Evolutionary conservation across 192 early-diverging fungal genomes (phyloP), one percentile per base, ranked within the genome.

Genomic region (Obelidium mucronatum): DNA sequence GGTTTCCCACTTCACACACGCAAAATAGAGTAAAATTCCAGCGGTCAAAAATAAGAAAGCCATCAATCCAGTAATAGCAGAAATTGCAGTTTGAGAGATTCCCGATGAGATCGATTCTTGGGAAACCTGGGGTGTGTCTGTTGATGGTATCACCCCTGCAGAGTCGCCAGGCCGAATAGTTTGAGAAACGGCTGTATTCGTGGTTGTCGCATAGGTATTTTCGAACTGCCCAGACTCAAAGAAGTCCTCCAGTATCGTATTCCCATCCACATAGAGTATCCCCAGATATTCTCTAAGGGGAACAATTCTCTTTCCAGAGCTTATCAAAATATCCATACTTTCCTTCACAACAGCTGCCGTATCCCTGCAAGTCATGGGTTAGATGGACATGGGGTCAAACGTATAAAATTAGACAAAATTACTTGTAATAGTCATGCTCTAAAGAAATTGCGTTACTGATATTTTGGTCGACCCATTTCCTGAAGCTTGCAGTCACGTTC

Each of bases 211-310:
- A 51, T 51, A 51, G 8, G 8, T 51, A 22, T 51, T 51, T n/a
- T n/a, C n/a, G 48, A 65, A 65, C 36, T 65, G 34, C 1, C 63
- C 63, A 11, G 63, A 65, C 30, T 33, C 31, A 40, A 65, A 65
- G 35, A 65, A 65, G 17, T 11, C 63, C 13, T 17, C 2, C 2
- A 65, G 37, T 39, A 31, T 31, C 34, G 8, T 31, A 39, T 65
- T 65, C 17, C 40, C 17, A 39, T 65, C 34, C 15, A 39, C 0
- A 13, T 22, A 8, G 1, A 15, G 19, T 28, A 2, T 1, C 0
- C 63, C 63, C 35, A 65, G 19, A 39, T 39, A 65, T 2, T 31
- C 36, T 1, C 11, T 37, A 8, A 65, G 15, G 36, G 63, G 30
- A 17, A 39, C 1, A 39, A 65, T 17, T 1, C 17, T 33, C 8